These are phyloP conservation scores for Tarenaya hassleriana DNA, from an alignment of 345 rosid species.

Conservation along the genomic window DNA sequence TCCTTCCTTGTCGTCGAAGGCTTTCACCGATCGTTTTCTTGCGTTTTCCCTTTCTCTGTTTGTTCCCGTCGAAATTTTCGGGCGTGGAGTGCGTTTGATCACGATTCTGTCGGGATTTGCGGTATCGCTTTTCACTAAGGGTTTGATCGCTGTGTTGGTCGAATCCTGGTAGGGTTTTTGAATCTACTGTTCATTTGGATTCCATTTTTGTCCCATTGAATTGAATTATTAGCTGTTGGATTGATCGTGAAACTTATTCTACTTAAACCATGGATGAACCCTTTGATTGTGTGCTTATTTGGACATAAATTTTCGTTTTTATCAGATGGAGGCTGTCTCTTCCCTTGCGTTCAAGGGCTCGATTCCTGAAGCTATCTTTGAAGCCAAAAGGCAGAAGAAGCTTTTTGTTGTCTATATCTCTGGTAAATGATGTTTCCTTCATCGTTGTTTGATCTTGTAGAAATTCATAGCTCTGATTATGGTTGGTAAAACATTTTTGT, in stretches of 20 bases:
- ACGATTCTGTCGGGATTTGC: not conserved
- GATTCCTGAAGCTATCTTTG: constrained; percentile 59
- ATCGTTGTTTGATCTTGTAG: not conserved
- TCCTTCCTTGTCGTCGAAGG: constrained; percentile 1
- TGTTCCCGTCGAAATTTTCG: not conserved
- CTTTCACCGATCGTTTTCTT: constrained; percentile 6
- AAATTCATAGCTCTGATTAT: not conserved
- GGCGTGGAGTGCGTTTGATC: not conserved
- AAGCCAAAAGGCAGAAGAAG: constrained; percentile 66
- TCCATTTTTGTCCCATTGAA: constrained; percentile 1
- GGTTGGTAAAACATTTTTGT: not conserved
- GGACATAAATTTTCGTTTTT: constrained; percentile 8
- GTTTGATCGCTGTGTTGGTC: constrained; percentile 5
- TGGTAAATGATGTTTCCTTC: constrained; percentile 31
- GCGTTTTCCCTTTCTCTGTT: not conserved
- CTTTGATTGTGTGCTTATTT: not conserved
- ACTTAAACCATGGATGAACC: not conserved
- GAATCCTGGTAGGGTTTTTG: constrained; percentile 10
- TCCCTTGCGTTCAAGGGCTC: constrained; percentile 61
- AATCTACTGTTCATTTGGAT: not conserved
- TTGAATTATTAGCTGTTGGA: constrained; percentile 5
- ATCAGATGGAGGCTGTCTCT: constrained; percentile 63
- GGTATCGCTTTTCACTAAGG: constrained; percentile 8
- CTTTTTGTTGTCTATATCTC: constrained; percentile 81
- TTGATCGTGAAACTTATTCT: not conserved